These are phyloP conservation scores for Myxozyma geophila DNA, from an alignment of 805 yeast genomes.

Conservation along the genomic window DNA sequence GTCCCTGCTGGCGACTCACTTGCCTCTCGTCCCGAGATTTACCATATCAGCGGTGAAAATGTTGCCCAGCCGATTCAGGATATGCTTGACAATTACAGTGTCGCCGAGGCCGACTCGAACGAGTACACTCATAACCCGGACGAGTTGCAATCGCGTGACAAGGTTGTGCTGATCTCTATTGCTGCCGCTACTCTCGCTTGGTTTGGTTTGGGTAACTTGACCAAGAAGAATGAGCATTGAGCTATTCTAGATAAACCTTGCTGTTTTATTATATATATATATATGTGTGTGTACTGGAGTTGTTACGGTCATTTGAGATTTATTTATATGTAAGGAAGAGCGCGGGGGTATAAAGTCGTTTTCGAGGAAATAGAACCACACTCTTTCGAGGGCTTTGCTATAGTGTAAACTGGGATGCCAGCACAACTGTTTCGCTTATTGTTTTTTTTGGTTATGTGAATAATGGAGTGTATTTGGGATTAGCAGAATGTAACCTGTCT, in stretches of 20 bases:
- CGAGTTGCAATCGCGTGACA: slow-evolving; percentile 42
- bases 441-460: too few species aligned
- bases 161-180: slow-evolving; percentile 43
- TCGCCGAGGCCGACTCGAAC: slow-evolving; percentile 25
- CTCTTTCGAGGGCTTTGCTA: too few species aligned
- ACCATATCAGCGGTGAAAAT: slow-evolving; percentile 35
- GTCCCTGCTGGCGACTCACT: background rate
- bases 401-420: too few species aligned
- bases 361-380: too few species aligned
- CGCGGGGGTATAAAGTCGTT: too few species aligned
- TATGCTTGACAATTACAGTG: slow-evolving; percentile 29
- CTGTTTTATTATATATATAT: background rate
- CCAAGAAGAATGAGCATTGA: slow-evolving; percentile 10
- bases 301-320: too few species aligned
- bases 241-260: background rate
- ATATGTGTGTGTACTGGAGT: too few species aligned
- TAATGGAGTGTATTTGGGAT: too few species aligned
- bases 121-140: slow-evolving; percentile 18
- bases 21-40: slow-evolving; percentile 31
- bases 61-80: slow-evolving; percentile 43
- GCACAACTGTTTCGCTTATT: too few species aligned
- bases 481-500: too few species aligned
- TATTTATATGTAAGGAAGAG: too few species aligned
- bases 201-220: slow-evolving; percentile 44
- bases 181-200: slow-evolving; percentile 45